phyloP scores from a whole-genome alignment of 2,329 filamentous ascomycete species.

The Tolypocladium pustulatum region DNA sequence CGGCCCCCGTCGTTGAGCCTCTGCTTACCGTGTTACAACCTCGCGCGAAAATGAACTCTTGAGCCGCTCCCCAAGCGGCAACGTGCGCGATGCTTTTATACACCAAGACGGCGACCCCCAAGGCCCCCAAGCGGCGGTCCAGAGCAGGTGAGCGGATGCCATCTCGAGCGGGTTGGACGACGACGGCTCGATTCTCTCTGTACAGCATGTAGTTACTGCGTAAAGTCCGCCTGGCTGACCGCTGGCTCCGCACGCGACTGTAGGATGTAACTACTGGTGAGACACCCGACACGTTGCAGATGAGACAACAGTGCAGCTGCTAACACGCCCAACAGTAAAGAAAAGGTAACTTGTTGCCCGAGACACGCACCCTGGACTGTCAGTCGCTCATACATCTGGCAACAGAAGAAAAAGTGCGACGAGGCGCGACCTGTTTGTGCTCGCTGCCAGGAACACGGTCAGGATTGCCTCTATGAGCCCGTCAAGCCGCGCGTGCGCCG shows the following conservation, averaged over 20 bases:
- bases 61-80: background rate
- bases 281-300: conserved; percentile 10
- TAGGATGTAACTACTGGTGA: conserved; percentile 44
- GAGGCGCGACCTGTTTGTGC: conserved; percentile 39
- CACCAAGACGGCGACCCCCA: conserved; percentile 45
- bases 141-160: conserved; percentile 36
- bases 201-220: background rate
- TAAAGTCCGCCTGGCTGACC: background rate
- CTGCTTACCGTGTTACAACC: background rate
- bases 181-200: background rate
- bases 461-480: conserved; percentile 40
- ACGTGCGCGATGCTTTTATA: conserved; percentile 40
- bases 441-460: conserved; percentile 37
- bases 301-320: background rate
- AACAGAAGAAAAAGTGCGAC: conserved; percentile 49
- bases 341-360: conserved; percentile 31
- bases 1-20: no score
- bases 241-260: background rate
- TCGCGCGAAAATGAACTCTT: background rate
- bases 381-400: background rate
- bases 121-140: conserved; percentile 48
- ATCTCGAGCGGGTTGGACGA: background rate
- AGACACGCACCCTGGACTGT: background rate
- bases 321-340: conserved; percentile 30
- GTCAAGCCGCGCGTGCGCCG: conserved; percentile 29